Base-by-base conservation (phyloP, 1,139 yeast genomes). In the Taiozyma sp. region DNA sequence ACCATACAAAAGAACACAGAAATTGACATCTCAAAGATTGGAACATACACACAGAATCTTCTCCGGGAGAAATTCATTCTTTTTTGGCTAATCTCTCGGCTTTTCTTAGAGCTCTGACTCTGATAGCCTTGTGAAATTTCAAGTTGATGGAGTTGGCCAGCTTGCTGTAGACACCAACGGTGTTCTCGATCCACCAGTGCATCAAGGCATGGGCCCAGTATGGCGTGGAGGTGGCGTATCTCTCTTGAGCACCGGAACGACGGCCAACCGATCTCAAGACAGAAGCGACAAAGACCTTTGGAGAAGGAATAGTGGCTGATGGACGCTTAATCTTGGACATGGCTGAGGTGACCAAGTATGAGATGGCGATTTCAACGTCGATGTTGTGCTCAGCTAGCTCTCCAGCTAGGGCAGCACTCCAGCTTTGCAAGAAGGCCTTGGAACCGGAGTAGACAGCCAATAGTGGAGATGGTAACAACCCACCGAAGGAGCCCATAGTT, bases 401-500 rank as follows among this genome's bases (percentile, higher is more conserved):
- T 24, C 92, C 89, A n/a, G 97, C 86, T 59, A 93, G 76, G 1
- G 97, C 92, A 52, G 79, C 74, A 49, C 93, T 87, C 99, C 99
- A 93, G 51, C 84, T 80, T 72, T 93, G 98, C 64, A 93, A 76
- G 70, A 93, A 93, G 8, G 96, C 92, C 74, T 93, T 93, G 48
- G 98, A 91, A 16, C 99, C 99, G 19, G 98, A 87, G 73, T 93
- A 93, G 8, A 93, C 87, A 24, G 98, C 96, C 64, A 95, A 79
- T 61, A 83, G 78, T 24, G 99, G 97, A 19, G 97, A 87, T 51
- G 99, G 99, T 49, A 89, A 76, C 58, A 91, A 77, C 2, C 98
- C 99, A 49, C 96, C 96, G 66, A 93, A 93, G 2, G 98, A 92
- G 40, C 99, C 97, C 97, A 93, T 90, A 43, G 96, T 91, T 64